These are phyloP conservation scores for Nakaseomyces bracarensis DNA, from an alignment of 1,139 yeast species.

Conservation along the genomic window DNA sequence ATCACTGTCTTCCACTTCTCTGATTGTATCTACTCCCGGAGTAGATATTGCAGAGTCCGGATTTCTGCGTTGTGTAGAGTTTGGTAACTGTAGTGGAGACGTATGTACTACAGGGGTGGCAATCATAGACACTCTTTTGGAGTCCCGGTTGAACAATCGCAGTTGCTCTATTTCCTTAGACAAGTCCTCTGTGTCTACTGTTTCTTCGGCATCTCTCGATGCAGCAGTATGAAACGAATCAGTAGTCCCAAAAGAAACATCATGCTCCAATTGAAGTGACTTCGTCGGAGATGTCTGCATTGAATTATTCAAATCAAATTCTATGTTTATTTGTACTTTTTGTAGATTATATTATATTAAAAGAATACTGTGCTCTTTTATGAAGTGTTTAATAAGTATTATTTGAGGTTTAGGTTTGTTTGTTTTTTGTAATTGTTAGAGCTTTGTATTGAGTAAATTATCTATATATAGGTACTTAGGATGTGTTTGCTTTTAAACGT, in stretches of 20 bases:
- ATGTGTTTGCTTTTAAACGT: too few relatives aligned
- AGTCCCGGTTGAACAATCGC: conserved; percentile 1
- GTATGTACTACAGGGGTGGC: conserved; percentile 1
- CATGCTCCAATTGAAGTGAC: conserved; percentile 4
- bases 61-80: not conserved
- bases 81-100: conserved; percentile 1
- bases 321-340: too few relatives aligned
- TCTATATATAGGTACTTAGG: too few relatives aligned
- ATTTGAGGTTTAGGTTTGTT: too few relatives aligned
- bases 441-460: too few relatives aligned
- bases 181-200: not conserved
- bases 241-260: not conserved
- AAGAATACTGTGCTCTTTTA: too few relatives aligned
- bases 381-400: too few relatives aligned
- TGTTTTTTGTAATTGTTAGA: too few relatives aligned
- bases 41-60: not conserved
- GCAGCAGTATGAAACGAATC: not conserved
- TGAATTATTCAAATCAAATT: not conserved
- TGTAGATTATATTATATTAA: not conserved
- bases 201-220: not conserved
- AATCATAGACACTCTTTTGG: not conserved
- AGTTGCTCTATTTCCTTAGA: conserved; percentile 2
- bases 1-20: not conserved
- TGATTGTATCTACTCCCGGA: not conserved
- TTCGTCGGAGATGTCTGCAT: conserved; percentile 3